Base-by-base conservation (phyloP, 129 eudicot genomes). In the Tagetes patula region DNA sequence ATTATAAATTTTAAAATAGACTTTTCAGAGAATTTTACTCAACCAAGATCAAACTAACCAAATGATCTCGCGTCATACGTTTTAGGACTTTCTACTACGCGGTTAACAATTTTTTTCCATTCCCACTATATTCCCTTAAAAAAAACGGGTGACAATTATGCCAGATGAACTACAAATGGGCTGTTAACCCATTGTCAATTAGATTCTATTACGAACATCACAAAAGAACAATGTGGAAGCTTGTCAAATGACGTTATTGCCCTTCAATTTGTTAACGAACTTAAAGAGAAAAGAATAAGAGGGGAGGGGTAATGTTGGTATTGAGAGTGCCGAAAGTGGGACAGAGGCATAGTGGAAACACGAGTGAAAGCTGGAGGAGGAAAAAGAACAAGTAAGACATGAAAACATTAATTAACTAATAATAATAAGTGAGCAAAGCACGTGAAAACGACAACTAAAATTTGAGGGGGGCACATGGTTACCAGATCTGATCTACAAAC, bases 311-410 rank as follows among this genome's bases (percentile, higher is more conserved):
- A 65, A 45, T 32, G 69, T 78, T 12, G 85, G 36, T 30, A 36
- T 65, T 46, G 33, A 43, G 47, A 62, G 3, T 20, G 66, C 6
- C 46, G 68, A 20, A 77, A 55, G 80, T 76, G 80, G 63, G 75
- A 75, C 32, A 67, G 65, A 62, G 62, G 42, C 59, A 20, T 65
- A 49, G 68, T 63, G 63, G 30, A 48, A 59, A 53, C 42, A 56
- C 8, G 79, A 69, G 63, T 10, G 81, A 81, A 81, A 81, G 85
- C 88, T 84, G 83, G 79, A 82, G 71, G 69, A 56, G 52, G 75
- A 65, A 79, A 71, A 45, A 30, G 8, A 55, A 55, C 62, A 55
- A 50, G 31, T 1, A 82, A 64, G 40, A 71, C 11, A 65, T 43
- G 75, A 55, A 73, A 37, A 70, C 46, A 69, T 64, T 56, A 63